Evolutionary conservation across 495 filamentous ascomycete species (phyloP).

Genomic region (Usnea hakonensis): DNA sequence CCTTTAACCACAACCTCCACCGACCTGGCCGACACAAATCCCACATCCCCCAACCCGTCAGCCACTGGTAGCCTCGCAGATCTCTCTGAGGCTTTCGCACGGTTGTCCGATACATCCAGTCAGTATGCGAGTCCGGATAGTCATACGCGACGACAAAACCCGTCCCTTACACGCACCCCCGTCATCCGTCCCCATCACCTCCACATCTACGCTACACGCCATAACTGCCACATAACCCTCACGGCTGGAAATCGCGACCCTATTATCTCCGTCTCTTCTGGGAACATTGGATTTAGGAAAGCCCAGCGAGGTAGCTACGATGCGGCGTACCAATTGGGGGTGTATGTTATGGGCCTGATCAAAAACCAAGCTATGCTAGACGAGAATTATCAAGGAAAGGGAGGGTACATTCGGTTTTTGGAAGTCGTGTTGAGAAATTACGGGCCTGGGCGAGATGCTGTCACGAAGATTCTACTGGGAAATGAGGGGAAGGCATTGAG

Average conservation of each 20-base stretch:
- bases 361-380: slow-evolving; percentile 64
- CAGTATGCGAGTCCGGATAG: background rate
- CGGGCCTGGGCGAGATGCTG: slow-evolving; percentile 76
- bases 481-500: slow-evolving; percentile 70
- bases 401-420: slow-evolving; percentile 37
- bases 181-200: slow-evolving; percentile 61
- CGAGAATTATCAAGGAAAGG: slow-evolving; percentile 9
- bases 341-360: slow-evolving; percentile 69
- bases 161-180: slow-evolving; percentile 28
- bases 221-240: slow-evolving; percentile 89
- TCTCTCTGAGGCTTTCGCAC: background rate
- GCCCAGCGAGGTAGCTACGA: slow-evolving; percentile 71
- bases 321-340: slow-evolving; percentile 82
- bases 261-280: slow-evolving; percentile 65
- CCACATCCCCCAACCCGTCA: background rate
- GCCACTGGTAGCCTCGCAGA: slow-evolving; percentile 2
- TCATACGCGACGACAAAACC: slow-evolving; percentile 15
- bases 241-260: slow-evolving; percentile 70
- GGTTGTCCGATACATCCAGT: background rate
- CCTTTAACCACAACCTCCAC: slow-evolving; percentile 10
- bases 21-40: slow-evolving; percentile 1
- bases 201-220: slow-evolving; percentile 77
- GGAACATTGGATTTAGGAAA: slow-evolving; percentile 84
- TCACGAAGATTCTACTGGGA: slow-evolving; percentile 79
- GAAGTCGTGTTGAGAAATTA: slow-evolving; percentile 79